These are phyloP conservation scores for Monosporozyma aerobia DNA, from an alignment of 805 yeast species.

Conservation along the genomic window DNA sequence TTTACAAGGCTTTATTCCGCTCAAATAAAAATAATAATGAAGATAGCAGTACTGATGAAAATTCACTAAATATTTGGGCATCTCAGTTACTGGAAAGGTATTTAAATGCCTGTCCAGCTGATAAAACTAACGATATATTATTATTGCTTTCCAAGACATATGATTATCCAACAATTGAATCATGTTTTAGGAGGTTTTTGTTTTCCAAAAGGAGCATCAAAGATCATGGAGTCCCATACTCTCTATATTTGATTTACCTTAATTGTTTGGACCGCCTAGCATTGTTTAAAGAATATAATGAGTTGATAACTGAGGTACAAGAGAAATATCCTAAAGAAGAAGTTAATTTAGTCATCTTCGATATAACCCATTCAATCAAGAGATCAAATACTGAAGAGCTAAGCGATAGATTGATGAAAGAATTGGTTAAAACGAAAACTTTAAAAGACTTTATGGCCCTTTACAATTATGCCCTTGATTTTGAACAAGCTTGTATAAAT, in stretches of 20 bases:
- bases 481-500: slow-evolving; percentile 29
- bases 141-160: slow-evolving; percentile 9
- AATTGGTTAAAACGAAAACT: slow-evolving; percentile 36
- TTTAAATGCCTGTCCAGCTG: slow-evolving; percentile 14
- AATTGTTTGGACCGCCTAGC: slow-evolving; percentile 6
- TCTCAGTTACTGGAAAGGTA: slow-evolving; percentile 19
- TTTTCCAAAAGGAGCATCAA: slow-evolving; percentile 3
- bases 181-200: slow-evolving; percentile 11
- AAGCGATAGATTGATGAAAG: slow-evolving; percentile 35
- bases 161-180: slow-evolving; percentile 11
- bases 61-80: slow-evolving; percentile 16
- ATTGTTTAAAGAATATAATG: slow-evolving; percentile 25
- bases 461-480: slow-evolving; percentile 53
- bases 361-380: slow-evolving; percentile 41
- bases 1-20: slow-evolving; percentile 7
- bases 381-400: slow-evolving; percentile 30
- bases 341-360: slow-evolving; percentile 38
- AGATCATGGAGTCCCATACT: slow-evolving; percentile 6
- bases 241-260: slow-evolving; percentile 11
- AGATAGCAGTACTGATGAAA: not conserved
- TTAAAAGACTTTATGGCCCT: slow-evolving; percentile 53
- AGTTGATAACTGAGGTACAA: slow-evolving; percentile 6
- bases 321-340: slow-evolving; percentile 50
- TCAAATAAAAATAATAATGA: not conserved
- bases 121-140: slow-evolving; percentile 7